Evolutionary conservation across 2,329 filamentous ascomycete genomes (phyloP), one percentile per base, ranked within the genome.

Genomic region (Drechslerella stenobrocha): DNA sequence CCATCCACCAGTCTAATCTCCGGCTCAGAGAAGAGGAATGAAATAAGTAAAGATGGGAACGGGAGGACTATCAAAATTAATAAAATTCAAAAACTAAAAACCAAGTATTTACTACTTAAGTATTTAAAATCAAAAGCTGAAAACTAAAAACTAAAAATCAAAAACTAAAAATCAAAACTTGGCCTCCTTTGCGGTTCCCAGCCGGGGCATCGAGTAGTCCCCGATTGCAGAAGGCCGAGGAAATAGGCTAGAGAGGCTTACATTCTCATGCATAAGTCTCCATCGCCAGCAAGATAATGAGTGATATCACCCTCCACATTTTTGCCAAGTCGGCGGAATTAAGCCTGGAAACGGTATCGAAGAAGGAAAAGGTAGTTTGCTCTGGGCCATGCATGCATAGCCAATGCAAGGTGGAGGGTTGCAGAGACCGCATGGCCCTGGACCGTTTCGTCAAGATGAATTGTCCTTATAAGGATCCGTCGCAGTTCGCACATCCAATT

Each of bases 391-490:
- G 37, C 37, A 20, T 42, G 7, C 37, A 18, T 18, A 7, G 15
- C 7, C 37, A 42, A 42, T 42, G 37, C 37, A 42, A 42, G 37
- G 18, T 42, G 5, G 42, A 40, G 40, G 48, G 47, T 53, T 37
- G 61, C 61, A 66, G 47, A 46, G 48, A 42, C 52, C 42, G 61
- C 61, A 66, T 66, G 61, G 47, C n/a, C 34, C 42, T 63, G 57
- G 40, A 44, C 34, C 5, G 40, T 46, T 57, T 57, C 52, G 42
- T 24, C 35, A 52, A 48, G 18, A 32, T 53, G 34, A 55, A 53
- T 48, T 65, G 30, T 53, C 61, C 61, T 53, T 66, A 66, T 66
- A 66, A 26, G 61, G 61, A 66, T 66, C 47, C 60, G 47, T 66
- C 61, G 61, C 61, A 51, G 52, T 66, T 66, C 61, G 61, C 61